Evolutionary conservation across 1,284 basidiomycete species (phyloP), one percentile per base, ranked within the genome.

Genomic region (Trichosporon sp.): DNA sequence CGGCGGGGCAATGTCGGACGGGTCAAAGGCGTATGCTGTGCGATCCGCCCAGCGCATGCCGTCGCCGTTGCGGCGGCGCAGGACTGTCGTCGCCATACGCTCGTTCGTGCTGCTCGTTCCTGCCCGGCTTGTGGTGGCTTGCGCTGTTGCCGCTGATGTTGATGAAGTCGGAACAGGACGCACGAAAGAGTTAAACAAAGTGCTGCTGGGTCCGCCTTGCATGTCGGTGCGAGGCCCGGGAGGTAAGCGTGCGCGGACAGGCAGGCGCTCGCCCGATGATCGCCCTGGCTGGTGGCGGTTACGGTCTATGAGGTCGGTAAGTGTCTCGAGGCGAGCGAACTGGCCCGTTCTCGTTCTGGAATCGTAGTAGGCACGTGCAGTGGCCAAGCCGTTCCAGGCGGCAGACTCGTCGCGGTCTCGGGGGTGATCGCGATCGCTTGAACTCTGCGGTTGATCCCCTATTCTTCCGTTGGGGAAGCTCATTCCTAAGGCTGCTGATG

Each of bases 1-100:
- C 0, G 63, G 64, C 9, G 63, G 59, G 10, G 58, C 56, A 25
- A 68, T 65, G 66, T 68, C 66, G 6, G 49, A 44, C 6, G 63
- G 63, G 29, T 65, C 66, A 23, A 61, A 68, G 36, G 32, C 31
- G 59, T 63, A 65, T 2, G 27, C 54, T n/a, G 32, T 27, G 19
- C 59, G 60, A 6, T 57, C 25, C 25, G 36, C n/a, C 21, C 32
- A 11, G 33, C 59, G 59, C 19, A 56, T 59, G 14, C 46, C 49
- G 34, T 49, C 60, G 13, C 25, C 34, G 33, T 46, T 33, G 9
- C 60, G 65, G 2, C 66, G 58, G 25, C 63, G 66, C 2, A 67
- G 34, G 11, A 64, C 34, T 1, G 61, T 60, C 2, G 63, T 62
- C 4, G 66, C 63, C 61, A 65, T 67, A 21, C 63, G 46, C 23